A percentile compares a stretch with the other conserved stretches of the same genome.
Evolutionary conservation across 306 rosid genomes (phyloP).

Genomic region (Citrullus amarus): DNA sequence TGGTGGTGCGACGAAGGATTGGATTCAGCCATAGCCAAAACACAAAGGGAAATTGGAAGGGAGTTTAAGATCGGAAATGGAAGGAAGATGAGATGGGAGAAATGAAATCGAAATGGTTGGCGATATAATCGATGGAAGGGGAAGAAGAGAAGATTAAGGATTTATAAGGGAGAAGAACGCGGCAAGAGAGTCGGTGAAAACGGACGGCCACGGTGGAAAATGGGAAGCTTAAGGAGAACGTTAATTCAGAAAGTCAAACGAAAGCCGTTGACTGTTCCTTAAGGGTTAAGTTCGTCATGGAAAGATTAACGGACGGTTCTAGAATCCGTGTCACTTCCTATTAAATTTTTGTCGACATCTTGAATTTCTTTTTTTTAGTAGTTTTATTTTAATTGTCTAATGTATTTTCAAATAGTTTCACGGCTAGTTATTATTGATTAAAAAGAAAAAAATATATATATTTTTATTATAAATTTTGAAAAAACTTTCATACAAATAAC

Average conservation of each 20-base stretch:
- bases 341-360: no score
- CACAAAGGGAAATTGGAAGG: neutral
- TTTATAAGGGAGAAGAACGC: conserved; percentile 1
- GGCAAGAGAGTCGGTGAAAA: neutral
- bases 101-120: neutral
- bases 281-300: neutral
- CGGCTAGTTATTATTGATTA: no score
- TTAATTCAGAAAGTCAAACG: neutral
- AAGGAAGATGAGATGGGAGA: neutral
- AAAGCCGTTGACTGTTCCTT: neutral
- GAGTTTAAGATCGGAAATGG: neutral
- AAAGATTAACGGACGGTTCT: neutral
- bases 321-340: neutral
- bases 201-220: neutral
- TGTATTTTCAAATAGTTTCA: no score
- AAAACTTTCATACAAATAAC: no score
- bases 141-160: neutral
- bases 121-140: neutral
- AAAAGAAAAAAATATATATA: no score
- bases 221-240: neutral
- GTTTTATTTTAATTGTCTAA: no score
- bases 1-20: neutral
- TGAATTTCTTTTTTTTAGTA: no score
- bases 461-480: no score
- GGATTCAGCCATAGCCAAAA: neutral